phyloP scores from a whole-genome alignment of 495 filamentous ascomycete genomes.

The Cryomyces minteri region DNA sequence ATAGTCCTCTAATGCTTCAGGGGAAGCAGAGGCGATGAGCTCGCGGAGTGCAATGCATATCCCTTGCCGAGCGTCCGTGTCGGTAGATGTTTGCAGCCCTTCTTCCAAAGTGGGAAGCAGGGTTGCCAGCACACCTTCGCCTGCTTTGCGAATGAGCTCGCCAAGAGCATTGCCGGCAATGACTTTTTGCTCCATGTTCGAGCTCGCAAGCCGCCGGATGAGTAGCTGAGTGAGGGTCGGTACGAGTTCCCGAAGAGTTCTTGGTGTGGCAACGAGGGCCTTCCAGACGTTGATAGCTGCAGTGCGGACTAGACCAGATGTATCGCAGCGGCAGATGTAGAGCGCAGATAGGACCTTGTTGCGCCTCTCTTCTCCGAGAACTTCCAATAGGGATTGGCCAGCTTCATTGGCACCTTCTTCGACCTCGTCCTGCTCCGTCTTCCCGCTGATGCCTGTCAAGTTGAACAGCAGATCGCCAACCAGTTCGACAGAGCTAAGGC shows the following conservation, averaged over 20 bases:
- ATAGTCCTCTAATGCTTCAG: constrained; percentile 79
- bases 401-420: constrained; percentile 69
- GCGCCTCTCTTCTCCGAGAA: constrained; percentile 85
- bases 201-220: constrained; percentile 82
- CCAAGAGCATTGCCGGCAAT: constrained; percentile 95
- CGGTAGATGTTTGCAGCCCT: constrained; percentile 69
- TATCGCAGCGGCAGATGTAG: constrained; percentile 97
- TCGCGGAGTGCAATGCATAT: constrained; percentile 93
- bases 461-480: constrained; percentile 97
- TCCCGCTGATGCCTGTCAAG: constrained; percentile 82
- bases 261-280: constrained; percentile 79
- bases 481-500: constrained; percentile 91
- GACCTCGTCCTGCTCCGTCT: constrained; percentile 59
- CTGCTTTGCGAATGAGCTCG: constrained; percentile 90
- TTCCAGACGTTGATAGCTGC: constrained; percentile 94
- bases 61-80: constrained; percentile 89
- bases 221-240: constrained; percentile 87
- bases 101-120: constrained; percentile 85
- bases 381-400: constrained; percentile 75
- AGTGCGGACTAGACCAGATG: constrained; percentile 73
- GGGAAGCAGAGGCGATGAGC: constrained; percentile 78
- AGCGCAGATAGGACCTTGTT: constrained; percentile 89
- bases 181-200: constrained; percentile 95
- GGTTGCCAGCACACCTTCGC: constrained; percentile 76
- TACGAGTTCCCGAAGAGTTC: constrained; percentile 83